These are phyloP conservation scores for Backusella tuberculispora DNA, from an alignment of 192 early-diverging fungal species.

Conservation along the genomic window DNA sequence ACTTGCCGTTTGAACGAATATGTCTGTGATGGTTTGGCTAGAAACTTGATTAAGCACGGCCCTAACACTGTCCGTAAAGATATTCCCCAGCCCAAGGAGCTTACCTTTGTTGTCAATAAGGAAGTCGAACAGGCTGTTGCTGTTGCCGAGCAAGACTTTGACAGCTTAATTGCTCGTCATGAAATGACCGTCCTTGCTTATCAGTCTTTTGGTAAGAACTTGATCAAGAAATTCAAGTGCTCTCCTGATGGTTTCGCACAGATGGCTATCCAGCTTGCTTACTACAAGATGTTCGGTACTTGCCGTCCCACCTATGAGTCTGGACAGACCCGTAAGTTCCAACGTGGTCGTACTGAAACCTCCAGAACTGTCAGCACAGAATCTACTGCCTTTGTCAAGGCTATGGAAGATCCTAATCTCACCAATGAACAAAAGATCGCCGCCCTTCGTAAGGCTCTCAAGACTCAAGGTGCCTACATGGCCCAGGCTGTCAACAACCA, in stretches of 20 bases:
- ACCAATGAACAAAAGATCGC: conserved; percentile 60
- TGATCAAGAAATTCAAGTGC: conserved; percentile 84
- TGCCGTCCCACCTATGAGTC: conserved; percentile 90
- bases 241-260: conserved; percentile 83
- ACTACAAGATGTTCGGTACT: conserved; percentile 86
- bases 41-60: conserved; percentile 79
- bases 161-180: conserved; percentile 76
- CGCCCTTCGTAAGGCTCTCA: conserved; percentile 76
- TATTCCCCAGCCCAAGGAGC: conserved; percentile 68
- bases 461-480: conserved; percentile 82
- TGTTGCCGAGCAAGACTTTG: conserved; percentile 79
- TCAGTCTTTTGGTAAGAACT: conserved; percentile 90
- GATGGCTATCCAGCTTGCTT: conserved; percentile 97
- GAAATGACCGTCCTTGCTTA: conserved; percentile 84
- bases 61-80: conserved; percentile 48
- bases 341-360: conserved; percentile 94
- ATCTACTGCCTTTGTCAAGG: conserved; percentile 78
- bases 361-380: conserved; percentile 82
- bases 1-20: conserved; percentile 90
- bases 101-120: conserved; percentile 74
- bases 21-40: conserved; percentile 60
- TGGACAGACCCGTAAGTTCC: conserved; percentile 90
- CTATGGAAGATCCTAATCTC: conserved; percentile 74
- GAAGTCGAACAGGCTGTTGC: conserved; percentile 64
- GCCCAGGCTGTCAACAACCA: conserved; percentile 74